Evolutionary conservation across 192 early-diverging fungal species (phyloP).

Genomic region (Mortierella claussenii): DNA sequence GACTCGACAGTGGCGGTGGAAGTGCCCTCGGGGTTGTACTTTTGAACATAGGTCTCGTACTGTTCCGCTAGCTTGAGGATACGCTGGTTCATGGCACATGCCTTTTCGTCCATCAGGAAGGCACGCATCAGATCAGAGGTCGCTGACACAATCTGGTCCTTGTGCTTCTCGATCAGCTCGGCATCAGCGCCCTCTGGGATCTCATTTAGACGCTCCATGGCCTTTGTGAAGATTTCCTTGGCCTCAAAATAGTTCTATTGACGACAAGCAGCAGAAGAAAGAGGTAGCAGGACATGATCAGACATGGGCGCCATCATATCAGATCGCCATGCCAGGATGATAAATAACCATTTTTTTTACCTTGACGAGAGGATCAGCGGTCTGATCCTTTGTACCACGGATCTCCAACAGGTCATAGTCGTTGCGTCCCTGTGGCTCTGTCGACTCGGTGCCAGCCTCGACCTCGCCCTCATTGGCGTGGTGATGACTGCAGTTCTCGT

Average conservation of each 20-base stretch:
- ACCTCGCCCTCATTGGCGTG: not conserved
- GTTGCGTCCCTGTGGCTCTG: conserved; percentile 36
- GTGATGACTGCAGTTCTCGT: conserved; percentile 41
- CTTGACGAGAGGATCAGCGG: conserved; percentile 60
- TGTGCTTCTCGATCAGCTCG: conserved; percentile 59
- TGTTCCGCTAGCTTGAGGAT: conserved; percentile 69
- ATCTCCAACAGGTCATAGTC: conserved; percentile 63
- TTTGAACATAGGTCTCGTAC: conserved; percentile 60
- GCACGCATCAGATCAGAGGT: conserved; percentile 64
- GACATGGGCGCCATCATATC: no score
- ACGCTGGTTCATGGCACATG: conserved; percentile 67
- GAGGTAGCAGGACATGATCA: no score
- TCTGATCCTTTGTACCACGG: conserved; percentile 52
- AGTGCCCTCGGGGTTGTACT: conserved; percentile 46
- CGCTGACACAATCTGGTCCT: conserved; percentile 61
- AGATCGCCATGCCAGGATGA: no score
- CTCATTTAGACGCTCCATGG: conserved; percentile 59
- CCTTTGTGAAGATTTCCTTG: conserved; percentile 62
- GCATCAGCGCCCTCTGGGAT: conserved; percentile 62
- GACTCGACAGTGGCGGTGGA: conserved; percentile 41
- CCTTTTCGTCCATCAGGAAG: conserved; percentile 69
- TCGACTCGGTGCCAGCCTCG: conserved; percentile 4
- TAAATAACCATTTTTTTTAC: no score
- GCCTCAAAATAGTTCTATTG: conserved; percentile 61
- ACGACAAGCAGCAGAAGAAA: no score